These are phyloP conservation scores for Mycena crocata DNA, from an alignment of 768 basidiomycete species.

Conservation along the genomic window DNA sequence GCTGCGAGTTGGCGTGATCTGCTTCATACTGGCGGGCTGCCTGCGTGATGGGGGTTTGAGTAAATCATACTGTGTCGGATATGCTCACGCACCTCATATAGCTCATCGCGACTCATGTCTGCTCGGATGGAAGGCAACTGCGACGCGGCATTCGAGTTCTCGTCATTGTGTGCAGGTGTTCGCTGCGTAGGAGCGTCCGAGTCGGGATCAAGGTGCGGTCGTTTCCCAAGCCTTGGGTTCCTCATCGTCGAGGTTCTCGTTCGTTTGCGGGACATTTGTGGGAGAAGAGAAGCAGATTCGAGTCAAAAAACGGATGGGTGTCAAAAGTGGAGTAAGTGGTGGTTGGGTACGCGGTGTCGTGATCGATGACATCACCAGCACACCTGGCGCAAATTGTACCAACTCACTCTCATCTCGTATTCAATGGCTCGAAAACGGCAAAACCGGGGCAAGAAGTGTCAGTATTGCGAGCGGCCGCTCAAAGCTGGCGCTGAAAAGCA, in stretches of 20 bases:
- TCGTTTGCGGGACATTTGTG: neutral
- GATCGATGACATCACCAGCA: conserved; percentile 8
- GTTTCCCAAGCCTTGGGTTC: neutral
- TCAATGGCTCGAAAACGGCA: neutral
- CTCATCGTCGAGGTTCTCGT: neutral
- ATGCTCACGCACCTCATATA: conserved; percentile 2
- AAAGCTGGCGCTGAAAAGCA: neutral
- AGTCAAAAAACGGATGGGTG: too few relatives aligned
- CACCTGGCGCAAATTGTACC: too few relatives aligned
- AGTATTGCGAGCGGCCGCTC: neutral
- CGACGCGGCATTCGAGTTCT: neutral
- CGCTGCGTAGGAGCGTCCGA: neutral
- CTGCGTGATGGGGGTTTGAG: neutral
- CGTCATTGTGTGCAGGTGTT: neutral
- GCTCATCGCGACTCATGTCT: conserved; percentile 8
- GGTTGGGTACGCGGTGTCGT: neutral
- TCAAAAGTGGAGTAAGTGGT: neutral
- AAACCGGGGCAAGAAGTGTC: neutral
- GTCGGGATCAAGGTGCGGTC: neutral
- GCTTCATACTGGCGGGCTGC: conserved; percentile 1
- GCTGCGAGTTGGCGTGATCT: neutral
- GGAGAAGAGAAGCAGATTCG: neutral
- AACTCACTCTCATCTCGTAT: neutral
- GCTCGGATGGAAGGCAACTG: neutral
- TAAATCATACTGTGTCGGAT: neutral